Evolutionary conservation across 768 basidiomycete species (phyloP).

Genomic region (Tricholoma sp.): DNA sequence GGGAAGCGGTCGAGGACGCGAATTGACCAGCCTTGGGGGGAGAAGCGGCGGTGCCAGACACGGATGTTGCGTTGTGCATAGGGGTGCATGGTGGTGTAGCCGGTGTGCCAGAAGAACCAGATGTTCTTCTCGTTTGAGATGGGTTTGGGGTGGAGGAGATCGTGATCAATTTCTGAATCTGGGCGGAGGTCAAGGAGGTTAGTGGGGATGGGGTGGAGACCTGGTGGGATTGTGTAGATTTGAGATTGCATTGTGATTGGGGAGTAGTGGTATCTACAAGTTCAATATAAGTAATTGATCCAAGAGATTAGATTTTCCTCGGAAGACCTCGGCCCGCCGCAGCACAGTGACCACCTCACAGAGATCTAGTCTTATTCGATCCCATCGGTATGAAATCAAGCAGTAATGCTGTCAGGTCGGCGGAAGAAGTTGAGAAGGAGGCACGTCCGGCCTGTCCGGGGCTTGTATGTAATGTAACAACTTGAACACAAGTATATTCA

Average conservation of each 20-base stretch:
- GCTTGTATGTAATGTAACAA: too few species aligned
- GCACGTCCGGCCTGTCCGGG: too few species aligned
- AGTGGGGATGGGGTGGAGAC: neutral
- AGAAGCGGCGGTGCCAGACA: neutral
- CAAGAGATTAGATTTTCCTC: too few species aligned
- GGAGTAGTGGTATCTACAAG: too few species aligned
- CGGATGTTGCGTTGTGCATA: neutral
- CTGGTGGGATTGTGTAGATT: neutral
- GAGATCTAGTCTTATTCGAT: too few species aligned
- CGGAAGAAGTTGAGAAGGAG: too few species aligned
- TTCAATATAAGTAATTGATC: too few species aligned
- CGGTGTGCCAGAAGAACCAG: conserved; percentile 1
- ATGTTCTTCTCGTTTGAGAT: neutral
- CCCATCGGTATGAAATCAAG: too few species aligned
- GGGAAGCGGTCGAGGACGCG: neutral
- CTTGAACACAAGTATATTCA: too few species aligned
- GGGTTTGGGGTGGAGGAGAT: neutral
- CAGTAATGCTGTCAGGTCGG: too few species aligned
- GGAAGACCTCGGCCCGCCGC: too few species aligned
- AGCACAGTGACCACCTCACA: too few species aligned
- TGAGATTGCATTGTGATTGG: neutral
- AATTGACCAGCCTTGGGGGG: neutral
- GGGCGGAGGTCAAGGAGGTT: neutral
- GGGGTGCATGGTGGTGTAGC: neutral
- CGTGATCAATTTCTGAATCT: neutral